These are phyloP conservation scores for Ceriops tagal DNA, from an alignment of 345 rosid genomes.

Conservation along the genomic window DNA sequence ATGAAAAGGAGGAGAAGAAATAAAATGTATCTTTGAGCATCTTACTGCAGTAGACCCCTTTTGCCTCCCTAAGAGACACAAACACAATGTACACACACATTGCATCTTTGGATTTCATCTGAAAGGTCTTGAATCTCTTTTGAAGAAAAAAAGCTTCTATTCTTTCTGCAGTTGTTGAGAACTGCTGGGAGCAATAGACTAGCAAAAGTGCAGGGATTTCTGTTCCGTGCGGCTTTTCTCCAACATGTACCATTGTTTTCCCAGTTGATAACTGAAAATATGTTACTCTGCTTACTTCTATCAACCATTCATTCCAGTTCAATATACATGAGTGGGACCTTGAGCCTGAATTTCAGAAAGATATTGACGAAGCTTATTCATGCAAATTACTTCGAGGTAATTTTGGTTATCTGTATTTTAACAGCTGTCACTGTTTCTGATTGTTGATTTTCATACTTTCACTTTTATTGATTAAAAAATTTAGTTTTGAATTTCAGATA, in stretches of 20 bases:
- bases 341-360: slow-evolving; percentile 86
- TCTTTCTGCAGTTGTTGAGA: slow-evolving; percentile 64
- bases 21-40: too few species aligned
- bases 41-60: too few species aligned
- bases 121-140: background rate
- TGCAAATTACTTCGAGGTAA: slow-evolving; percentile 82
- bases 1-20: too few species aligned
- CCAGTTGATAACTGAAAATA: slow-evolving; percentile 83
- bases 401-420: background rate
- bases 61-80: too few species aligned
- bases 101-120: too few species aligned
- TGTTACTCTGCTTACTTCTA: slow-evolving; percentile 77
- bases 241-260: slow-evolving; percentile 80
- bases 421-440: background rate
- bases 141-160: slow-evolving; percentile 9
- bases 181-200: slow-evolving; percentile 89
- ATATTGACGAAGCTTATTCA: slow-evolving; percentile 90
- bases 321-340: slow-evolving; percentile 77
- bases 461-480: background rate
- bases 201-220: slow-evolving; percentile 97
- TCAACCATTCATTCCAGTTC: slow-evolving; percentile 85
- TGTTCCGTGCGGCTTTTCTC: slow-evolving; percentile 95
- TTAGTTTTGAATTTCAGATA: background rate
- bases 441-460: slow-evolving; percentile 1
- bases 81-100: too few species aligned